Percentiles rank a stretch among this genome's conserved stretches.
Evolutionary conservation across 2,329 filamentous ascomycete species (phyloP).

Genomic region (Sordariomycetes sp.): DNA sequence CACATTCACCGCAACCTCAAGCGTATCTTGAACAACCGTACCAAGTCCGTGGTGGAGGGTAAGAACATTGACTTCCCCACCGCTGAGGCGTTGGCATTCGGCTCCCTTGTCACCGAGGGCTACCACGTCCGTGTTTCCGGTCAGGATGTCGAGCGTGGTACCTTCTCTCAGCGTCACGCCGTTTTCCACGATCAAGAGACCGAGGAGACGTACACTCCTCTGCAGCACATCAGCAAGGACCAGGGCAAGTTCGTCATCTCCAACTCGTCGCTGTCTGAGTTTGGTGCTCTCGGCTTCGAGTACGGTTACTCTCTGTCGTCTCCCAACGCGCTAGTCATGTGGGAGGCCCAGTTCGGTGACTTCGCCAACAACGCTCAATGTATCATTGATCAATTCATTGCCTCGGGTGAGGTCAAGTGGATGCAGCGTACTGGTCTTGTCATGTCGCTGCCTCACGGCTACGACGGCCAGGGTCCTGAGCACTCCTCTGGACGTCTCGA

Average conservation of each 20-base stretch:
- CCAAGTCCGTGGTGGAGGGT: constrained; percentile 76
- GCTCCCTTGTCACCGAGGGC: constrained; percentile 81
- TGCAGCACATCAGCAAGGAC: constrained; percentile 81
- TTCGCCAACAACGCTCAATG: constrained; percentile 99
- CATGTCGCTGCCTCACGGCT: constrained; percentile 93
- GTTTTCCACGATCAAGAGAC: constrained; percentile 97
- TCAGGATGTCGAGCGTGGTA: constrained; percentile 98
- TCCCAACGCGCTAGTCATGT: constrained; percentile 95
- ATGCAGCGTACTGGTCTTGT: constrained; percentile 95
- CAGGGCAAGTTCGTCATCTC: constrained; percentile 95
- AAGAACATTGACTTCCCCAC: constrained; percentile 97
- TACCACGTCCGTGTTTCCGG: constrained; percentile 97
- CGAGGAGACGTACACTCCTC: constrained; percentile 84
- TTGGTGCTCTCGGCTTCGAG: constrained; percentile 81
- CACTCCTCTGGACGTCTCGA: constrained; percentile 97
- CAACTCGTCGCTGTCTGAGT: constrained; percentile 78
- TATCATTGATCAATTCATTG: constrained; percentile 98
- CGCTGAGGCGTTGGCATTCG: constrained; percentile 91
- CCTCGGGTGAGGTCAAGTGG: constrained; percentile 97
- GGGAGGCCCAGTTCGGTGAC: constrained; percentile 99
- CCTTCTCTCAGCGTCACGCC: constrained; percentile 95
- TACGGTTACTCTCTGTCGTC: constrained; percentile 98
- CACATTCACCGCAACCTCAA: constrained; percentile 90
- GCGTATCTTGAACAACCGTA: constrained; percentile 83
- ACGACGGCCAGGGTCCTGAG: constrained; percentile 96